Base-by-base conservation (phyloP, 495 filamentous ascomycete genomes). In the Durotheca rogersii region DNA sequence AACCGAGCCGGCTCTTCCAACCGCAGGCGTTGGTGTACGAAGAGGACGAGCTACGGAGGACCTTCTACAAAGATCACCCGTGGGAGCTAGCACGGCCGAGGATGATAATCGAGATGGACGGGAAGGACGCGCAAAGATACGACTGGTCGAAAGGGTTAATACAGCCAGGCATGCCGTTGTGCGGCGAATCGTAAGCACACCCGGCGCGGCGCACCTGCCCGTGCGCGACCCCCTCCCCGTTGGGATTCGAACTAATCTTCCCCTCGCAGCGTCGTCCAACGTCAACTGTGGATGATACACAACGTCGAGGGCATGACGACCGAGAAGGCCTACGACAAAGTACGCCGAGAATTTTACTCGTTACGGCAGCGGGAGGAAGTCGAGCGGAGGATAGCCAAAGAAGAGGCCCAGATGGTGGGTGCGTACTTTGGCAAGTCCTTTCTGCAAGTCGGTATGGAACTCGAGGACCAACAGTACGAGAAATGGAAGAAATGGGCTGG, bases 1-100 rank as follows among this genome's bases (percentile, higher is more conserved):
- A 83, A 65, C 71, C 87, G 5, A 89, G 84, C 64, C 79, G 83
- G 45, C 65, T 95, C 59, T 97, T 89, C 72, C 78, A 83, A 59
- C 93, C 93, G 4, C 80, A 89, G 40, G 63, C 73, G 45, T 82
- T 98, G 41, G 75, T 75, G 42, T 94, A 90, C 67, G 87, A 89
- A 36, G 93, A 98, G 67, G 94, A 98, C 67, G 69, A 75, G 52
- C 73, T 97, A 57, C 84, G 93, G 39, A 73, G 62, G 46, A 72
- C 85, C 19, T 98, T 97, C 73, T 97, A 86, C 73, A 77, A 75
- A 51, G 91, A 98, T 67, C 93, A 98, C 70, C 93, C 93, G 3
- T 98, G 93, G 93, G 93, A 98, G 67, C 75, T 98, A 61, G 93
- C 94, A 20, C 79, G 93, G 54, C 93, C 93, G 41, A 78, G 84